Evolutionary conservation across 208 protist genomes (phyloP), one percentile per base, ranked within the genome.

Genomic region (Perkinsela sp.): DNA sequence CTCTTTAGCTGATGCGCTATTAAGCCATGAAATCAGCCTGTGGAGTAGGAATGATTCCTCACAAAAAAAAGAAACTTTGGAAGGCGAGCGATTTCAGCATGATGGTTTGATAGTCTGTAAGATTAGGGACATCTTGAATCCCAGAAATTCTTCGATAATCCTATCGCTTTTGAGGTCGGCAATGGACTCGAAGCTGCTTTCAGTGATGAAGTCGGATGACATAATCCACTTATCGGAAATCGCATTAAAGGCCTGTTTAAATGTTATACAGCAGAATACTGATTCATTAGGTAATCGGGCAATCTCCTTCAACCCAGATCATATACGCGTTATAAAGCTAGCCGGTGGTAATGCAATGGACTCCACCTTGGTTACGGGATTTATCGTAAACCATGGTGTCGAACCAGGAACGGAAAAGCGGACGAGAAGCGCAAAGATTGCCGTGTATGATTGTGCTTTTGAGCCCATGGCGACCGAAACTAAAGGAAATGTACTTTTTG

Each of bases 281-380:
- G 40, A 57, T 22, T 57, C 40, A 32, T 2, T 1, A 57, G 6
- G 13, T 22, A 57, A n/a, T 22, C 40, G 40, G 22, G 6, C 40
- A 57, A 6, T 57, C 29, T 84, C 88, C 40, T 99, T 99, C 81
- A 97, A 97, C 77, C 88, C 98, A 2, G 97, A 99, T 75, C 98
- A 98, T 75, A 93, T 99, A 28, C 90, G 97, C 67, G 92, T 98
- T 1, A 86, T 88, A 30, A 99, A 99, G 82, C 89, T 99, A 68
- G 80, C 94, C 57, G 97, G 97, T 65, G 90, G 92, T 68, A 88
- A 83, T 48, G 77, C 98, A 16, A 68, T 81, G n/a, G 85, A 95
- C 67, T 93, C 90, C 2, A 76, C 72, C 29, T 81, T 98, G 1
- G 73, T 99, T 13, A 88, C 89, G 68, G 97, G 97, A 30, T 97